These are phyloP conservation scores for Candida broadrunensis DNA, from an alignment of 805 yeast species.

Conservation along the genomic window DNA sequence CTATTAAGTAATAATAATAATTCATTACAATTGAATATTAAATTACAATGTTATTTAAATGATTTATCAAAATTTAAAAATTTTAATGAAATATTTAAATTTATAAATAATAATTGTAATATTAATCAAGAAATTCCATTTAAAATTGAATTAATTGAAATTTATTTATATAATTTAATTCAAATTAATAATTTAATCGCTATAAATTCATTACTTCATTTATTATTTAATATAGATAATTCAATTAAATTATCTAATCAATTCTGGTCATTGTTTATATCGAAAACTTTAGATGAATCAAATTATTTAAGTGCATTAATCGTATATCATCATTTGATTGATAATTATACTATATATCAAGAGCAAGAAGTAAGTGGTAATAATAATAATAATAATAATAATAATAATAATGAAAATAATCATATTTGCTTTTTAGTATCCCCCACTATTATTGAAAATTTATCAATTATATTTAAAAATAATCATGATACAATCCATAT, in stretches of 20 bases:
- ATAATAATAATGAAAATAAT: conserved; percentile 14
- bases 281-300: conserved; percentile 18
- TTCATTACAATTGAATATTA: neutral
- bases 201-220: conserved; percentile 24
- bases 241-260: conserved; percentile 24
- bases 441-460: conserved; percentile 19
- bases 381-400: too few species aligned
- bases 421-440: conserved; percentile 31
- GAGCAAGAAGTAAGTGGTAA: too few species aligned
- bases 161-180: conserved; percentile 18
- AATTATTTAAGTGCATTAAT: conserved; percentile 30
- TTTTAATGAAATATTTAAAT: conserved; percentile 4
- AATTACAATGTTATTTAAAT: neutral
- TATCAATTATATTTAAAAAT: conserved; percentile 27
- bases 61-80: neutral
- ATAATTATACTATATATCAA: conserved; percentile 17
- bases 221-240: conserved; percentile 11
- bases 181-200: conserved; percentile 17
- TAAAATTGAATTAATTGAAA: conserved; percentile 17
- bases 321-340: conserved; percentile 34
- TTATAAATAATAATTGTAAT: conserved; percentile 4
- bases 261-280: conserved; percentile 29
- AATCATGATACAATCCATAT: conserved; percentile 22
- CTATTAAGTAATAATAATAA: neutral
- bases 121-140: neutral